Base-by-base conservation (phyloP, 108 stramenopile genomes). In the Nitzschia putrida region DNA sequence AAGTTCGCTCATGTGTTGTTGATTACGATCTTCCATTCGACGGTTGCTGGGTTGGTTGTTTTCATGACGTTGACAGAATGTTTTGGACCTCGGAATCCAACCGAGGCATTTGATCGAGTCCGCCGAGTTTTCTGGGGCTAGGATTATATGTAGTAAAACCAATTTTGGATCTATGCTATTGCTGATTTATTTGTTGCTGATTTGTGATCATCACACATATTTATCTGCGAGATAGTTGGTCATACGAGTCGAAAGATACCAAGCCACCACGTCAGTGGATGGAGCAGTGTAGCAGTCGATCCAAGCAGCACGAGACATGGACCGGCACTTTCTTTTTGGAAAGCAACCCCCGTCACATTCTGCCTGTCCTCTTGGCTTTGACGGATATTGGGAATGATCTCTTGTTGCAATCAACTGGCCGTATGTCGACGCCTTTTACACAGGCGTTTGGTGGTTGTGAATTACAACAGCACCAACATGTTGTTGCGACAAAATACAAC, bases 351-450 rank as follows among this genome's bases (percentile, higher is more conserved):
- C 56, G 93, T 65, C 93, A 94, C 54, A 94, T 90, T 61, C 53
- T 94, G 18, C 85, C 90, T 11, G 72, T 91, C 5, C 55, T 94
- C 37, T 55, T 94, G 57, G 85, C 90, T 9, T 57, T 94, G 60
- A 67, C 83, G 0, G 93, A 94, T 72, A 38, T 89, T 39, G 91
- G 93, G 93, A 94, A 94, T 58, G 90, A 90, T 57, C 78, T 88
- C 21, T 57, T 89, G 44, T 26, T 65, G 14, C 64, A 59, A 37
- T 54, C 68, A 0, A 53, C 49, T 23, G 91, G 88, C 10, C 76
- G 88, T 8, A 51, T 91, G 0, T 53, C 90, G 0, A 78, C 87
- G 0, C 84, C 87, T 0, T 90, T 81, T 78, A 64, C 75, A 0
- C 77, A 80, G 18, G 80, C 80, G 3, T 66, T 91, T 25, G 79